Conservation (phyloP, 495 filamentous ascomycete genomes). For the Xylaria longipes region DNA sequence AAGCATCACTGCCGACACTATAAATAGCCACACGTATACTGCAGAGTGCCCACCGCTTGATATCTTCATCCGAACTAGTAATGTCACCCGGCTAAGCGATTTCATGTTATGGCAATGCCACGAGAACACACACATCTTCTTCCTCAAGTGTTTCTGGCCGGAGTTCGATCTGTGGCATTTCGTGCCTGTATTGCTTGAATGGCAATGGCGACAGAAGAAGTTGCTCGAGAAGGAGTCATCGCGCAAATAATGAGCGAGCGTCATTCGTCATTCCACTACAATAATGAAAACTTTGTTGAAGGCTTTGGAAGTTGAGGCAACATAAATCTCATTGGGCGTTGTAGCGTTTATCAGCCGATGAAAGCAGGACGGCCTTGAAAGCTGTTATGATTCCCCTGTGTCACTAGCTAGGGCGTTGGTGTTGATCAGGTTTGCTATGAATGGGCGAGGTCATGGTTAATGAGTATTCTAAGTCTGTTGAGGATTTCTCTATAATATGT, state of each 20-base stretch:
- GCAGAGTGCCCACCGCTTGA: conserved; percentile 85
- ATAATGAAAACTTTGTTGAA: background rate
- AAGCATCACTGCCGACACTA: conserved; percentile 78
- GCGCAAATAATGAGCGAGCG: conserved; percentile 19
- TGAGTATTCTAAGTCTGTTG: background rate
- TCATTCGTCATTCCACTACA: background rate
- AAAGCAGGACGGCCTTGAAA: background rate
- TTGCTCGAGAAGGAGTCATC: conserved; percentile 53
- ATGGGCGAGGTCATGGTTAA: background rate
- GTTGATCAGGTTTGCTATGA: background rate
- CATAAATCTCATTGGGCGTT: background rate
- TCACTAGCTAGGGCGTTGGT: conserved; percentile 8
- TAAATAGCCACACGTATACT: conserved; percentile 84
- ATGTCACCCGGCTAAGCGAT: conserved; percentile 89
- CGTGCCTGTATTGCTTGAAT: conserved; percentile 86
- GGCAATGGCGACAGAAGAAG: conserved; percentile 77
- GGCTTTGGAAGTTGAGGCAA: background rate
- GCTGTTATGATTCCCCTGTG: conserved; percentile 10
- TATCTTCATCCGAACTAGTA: conserved; percentile 86
- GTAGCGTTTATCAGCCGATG: background rate
- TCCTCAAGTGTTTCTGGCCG: conserved; percentile 92
- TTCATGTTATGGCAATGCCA: conserved; percentile 99
- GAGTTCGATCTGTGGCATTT: conserved; percentile 97
- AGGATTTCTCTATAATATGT: background rate
- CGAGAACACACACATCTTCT: conserved; percentile 87